A percentile compares a stretch with the other conserved stretches of the same genome.
Conservation (phyloP, 139 green algal species). For the Chlamydomonas applanata region DNA sequence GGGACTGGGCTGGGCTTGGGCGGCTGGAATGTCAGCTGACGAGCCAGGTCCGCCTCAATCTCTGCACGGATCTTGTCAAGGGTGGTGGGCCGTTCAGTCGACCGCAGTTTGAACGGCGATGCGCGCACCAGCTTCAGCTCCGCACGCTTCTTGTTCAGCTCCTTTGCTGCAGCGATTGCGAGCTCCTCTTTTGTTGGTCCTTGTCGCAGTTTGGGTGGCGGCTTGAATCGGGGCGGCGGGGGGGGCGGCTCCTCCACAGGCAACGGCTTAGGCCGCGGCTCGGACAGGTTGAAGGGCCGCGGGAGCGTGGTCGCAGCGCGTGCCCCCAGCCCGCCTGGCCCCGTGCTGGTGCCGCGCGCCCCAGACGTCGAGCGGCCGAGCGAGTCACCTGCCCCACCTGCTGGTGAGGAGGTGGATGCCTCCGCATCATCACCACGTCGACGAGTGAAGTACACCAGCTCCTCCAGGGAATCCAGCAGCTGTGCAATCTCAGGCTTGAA, state of each 20-base stretch:
- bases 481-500: constrained; percentile 34
- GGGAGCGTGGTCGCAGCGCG: constrained; percentile 27
- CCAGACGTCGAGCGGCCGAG: too few species aligned
- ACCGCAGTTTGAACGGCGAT: constrained; percentile 56
- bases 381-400: too few species aligned
- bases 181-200: constrained; percentile 65
- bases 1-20: constrained; percentile 39
- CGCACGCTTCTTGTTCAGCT: constrained; percentile 34
- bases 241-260: constrained; percentile 51
- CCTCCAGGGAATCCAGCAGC: constrained; percentile 51
- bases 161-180: constrained; percentile 48
- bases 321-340: not conserved
- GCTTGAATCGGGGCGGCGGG: constrained; percentile 26
- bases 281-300: constrained; percentile 68
- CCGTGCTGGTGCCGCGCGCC: too few species aligned
- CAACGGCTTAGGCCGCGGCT: constrained; percentile 56
- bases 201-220: constrained; percentile 26
- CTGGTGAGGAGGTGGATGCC: too few species aligned
- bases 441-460: constrained; percentile 50
- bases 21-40: constrained; percentile 43
- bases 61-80: constrained; percentile 54
- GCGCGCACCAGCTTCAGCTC: constrained; percentile 23
- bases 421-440: constrained; percentile 1
- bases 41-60: constrained; percentile 47
- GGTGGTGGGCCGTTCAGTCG: constrained; percentile 62